These are phyloP conservation scores for Rutstroemia sp. DNA, from an alignment of 2,329 filamentous ascomycete genomes.

Conservation along the genomic window DNA sequence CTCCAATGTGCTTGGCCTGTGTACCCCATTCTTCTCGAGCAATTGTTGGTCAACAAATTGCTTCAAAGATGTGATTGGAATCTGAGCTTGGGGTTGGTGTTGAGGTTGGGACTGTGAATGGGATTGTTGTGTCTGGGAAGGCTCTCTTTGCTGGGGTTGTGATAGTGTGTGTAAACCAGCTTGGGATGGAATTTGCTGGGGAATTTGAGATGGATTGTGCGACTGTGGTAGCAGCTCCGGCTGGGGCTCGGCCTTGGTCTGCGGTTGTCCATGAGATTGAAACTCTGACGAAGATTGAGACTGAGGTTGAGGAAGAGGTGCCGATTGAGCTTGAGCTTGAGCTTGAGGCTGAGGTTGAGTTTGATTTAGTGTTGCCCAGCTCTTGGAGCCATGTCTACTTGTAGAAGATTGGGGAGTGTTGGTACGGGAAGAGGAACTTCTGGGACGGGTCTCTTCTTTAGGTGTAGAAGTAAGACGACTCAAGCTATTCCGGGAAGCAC, in stretches of 20 bases:
- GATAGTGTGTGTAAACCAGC: not conserved
- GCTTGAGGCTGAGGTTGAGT: not conserved
- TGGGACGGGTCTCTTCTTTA: not conserved
- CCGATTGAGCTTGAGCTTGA: not conserved
- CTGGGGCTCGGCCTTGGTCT: not conserved
- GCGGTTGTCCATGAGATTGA: not conserved
- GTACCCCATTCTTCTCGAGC: not conserved
- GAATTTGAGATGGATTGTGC: not conserved
- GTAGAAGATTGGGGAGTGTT: constrained; percentile 4
- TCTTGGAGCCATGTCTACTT: not conserved
- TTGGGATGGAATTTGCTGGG: not conserved
- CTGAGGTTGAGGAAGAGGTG: not conserved
- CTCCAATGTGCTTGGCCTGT: not conserved
- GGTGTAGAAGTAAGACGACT: not conserved
- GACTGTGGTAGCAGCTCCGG: not conserved
- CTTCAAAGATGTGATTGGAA: not conserved
- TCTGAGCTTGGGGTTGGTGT: not conserved
- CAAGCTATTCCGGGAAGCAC: not conserved
- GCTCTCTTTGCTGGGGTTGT: not conserved
- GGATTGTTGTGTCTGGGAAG: not conserved
- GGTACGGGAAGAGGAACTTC: not conserved
- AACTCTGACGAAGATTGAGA: not conserved
- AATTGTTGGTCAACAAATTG: constrained; percentile 3
- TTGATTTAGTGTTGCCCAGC: constrained; percentile 12
- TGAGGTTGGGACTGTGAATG: not conserved